Conservation (phyloP, 2,329 filamentous ascomycete species). For the Geosmithia flava region DNA sequence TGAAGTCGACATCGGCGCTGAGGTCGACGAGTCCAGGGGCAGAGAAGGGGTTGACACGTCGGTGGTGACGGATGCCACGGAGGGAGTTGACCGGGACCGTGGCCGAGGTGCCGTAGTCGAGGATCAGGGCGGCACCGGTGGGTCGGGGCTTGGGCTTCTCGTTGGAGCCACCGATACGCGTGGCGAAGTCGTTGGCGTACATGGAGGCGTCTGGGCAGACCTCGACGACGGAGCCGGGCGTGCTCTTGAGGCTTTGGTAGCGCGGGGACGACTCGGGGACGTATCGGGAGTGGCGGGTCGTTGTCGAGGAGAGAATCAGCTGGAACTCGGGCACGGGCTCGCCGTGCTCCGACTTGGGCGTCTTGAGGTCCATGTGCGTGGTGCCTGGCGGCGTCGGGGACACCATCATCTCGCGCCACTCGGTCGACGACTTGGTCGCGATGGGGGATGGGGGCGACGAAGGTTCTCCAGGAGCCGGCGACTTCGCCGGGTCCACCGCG, state of each 20-base stretch:
- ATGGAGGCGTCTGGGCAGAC: conserved; percentile 78
- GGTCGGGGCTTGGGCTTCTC: conserved; percentile 44
- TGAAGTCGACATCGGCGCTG: conserved; percentile 88
- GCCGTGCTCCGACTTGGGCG: conserved; percentile 36
- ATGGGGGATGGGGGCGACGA: not conserved
- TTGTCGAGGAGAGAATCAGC: conserved; percentile 60
- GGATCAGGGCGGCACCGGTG: conserved; percentile 80
- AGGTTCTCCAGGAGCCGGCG: not conserved
- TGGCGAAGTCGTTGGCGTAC: conserved; percentile 70
- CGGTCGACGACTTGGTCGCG: conserved; percentile 12
- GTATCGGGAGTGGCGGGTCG: conserved; percentile 74
- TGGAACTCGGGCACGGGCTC: conserved; percentile 69
- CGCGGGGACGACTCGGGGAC: conserved; percentile 72
- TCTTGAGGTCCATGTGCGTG: conserved; percentile 39
- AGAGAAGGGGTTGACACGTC: conserved; percentile 64
- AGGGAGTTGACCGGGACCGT: conserved; percentile 80
- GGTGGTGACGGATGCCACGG: conserved; percentile 73
- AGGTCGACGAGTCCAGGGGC: conserved; percentile 77
- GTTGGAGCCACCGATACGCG: conserved; percentile 63
- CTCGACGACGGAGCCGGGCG: conserved; percentile 64
- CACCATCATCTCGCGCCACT: conserved; percentile 79
- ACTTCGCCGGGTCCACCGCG: not conserved
- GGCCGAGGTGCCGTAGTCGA: conserved; percentile 79
- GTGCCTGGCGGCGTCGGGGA: conserved; percentile 48
- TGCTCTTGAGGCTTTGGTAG: conserved; percentile 61